A percentile compares a stretch with the other conserved stretches of the same genome.
Conservation (phyloP, 2,329 filamentous ascomycete species). For the Fusarium sp. region DNA sequence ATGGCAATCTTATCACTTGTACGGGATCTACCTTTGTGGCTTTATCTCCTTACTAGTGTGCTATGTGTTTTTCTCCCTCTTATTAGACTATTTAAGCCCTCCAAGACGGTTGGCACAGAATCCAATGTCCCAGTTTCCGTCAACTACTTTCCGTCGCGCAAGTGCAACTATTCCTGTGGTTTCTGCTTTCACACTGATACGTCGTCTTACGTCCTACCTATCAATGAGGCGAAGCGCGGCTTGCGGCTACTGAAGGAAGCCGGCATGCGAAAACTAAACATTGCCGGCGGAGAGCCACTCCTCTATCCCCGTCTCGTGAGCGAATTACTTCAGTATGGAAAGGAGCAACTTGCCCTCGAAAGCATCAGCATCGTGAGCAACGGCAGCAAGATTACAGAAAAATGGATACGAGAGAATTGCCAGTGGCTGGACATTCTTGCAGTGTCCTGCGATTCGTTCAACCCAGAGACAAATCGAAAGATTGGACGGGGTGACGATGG, state of each 20-base stretch:
- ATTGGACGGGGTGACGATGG: neutral
- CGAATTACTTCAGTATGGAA: neutral
- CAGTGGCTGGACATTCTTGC: neutral
- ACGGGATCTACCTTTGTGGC: fast-evolving
- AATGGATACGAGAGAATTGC: neutral
- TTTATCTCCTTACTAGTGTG: too few relatives aligned
- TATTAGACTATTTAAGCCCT: too few relatives aligned
- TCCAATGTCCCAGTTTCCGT: neutral
- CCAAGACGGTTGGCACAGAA: neutral
- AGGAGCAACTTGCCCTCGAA: neutral
- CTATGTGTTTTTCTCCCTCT: neutral
- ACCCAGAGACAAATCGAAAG: neutral
- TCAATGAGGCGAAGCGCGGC: neutral
- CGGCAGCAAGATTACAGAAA: neutral
- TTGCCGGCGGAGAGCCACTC: neutral
- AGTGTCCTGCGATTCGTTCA: neutral
- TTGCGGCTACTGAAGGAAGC: neutral
- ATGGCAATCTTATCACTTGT: neutral
- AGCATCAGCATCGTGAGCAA: neutral
- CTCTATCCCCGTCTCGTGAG: neutral
- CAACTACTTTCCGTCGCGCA: neutral
- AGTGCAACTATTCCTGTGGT: neutral
- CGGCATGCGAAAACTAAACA: neutral
- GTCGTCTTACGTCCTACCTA: neutral
- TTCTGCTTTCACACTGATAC: neutral